A percentile compares a stretch with the other conserved stretches of the same genome.
These are phyloP conservation scores for Geotrichum aggregatum DNA, from an alignment of 1,139 yeast species.

Conservation along the genomic window DNA sequence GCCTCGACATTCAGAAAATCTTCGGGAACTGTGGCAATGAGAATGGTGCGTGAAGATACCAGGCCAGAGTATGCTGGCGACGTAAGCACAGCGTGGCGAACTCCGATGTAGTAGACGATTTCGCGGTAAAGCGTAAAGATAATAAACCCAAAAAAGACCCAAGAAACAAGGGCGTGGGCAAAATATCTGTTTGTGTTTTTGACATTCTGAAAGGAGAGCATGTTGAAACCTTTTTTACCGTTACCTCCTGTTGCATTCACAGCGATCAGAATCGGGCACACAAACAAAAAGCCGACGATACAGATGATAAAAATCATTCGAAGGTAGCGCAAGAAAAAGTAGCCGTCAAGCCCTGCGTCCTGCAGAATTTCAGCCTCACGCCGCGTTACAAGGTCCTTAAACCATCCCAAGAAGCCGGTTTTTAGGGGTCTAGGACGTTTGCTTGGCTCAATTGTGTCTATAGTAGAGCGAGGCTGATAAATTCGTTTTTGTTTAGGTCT, in stretches of 20 bases:
- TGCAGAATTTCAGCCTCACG: conserved; percentile 69
- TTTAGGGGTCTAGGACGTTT: conserved; percentile 38
- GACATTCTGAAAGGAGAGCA: conserved; percentile 74
- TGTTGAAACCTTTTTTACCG: conserved; percentile 62
- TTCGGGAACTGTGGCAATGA: conserved; percentile 77
- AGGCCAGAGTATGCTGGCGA: conserved; percentile 74
- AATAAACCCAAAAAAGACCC: conserved; percentile 70
- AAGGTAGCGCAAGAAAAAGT: conserved; percentile 74
- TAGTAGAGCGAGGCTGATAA: conserved; percentile 75
- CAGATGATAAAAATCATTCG: conserved; percentile 58
- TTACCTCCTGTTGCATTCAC: conserved; percentile 73
- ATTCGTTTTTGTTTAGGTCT: conserved; percentile 65
- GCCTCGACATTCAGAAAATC: conserved; percentile 59
- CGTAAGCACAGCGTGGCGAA: conserved; percentile 75
- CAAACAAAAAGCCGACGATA: conserved; percentile 56
- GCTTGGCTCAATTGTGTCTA: conserved; percentile 45
- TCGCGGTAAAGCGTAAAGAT: conserved; percentile 76
- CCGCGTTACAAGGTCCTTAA: conserved; percentile 40
- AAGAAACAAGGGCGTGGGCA: conserved; percentile 80
- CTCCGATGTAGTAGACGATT: conserved; percentile 68
- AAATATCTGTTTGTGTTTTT: conserved; percentile 60
- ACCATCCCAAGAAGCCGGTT: conserved; percentile 37
- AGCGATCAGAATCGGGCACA: conserved; percentile 79
- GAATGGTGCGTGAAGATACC: conserved; percentile 71
- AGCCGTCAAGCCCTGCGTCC: conserved; percentile 84